These are phyloP conservation scores for Tetrapisispora pingtungensis DNA, from an alignment of 805 yeast genomes.

Conservation along the genomic window DNA sequence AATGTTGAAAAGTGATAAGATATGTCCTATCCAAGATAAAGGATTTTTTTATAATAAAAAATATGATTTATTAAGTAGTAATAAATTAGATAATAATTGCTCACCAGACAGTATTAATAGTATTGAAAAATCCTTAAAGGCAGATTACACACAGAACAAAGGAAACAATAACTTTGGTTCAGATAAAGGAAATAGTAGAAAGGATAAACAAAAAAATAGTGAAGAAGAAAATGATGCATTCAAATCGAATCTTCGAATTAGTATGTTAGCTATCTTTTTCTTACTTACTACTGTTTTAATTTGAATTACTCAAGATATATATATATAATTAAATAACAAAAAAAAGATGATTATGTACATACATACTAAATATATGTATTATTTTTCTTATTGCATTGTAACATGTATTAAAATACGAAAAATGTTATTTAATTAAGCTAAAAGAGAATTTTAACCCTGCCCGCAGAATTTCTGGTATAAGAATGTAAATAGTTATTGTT, in stretches of 20 bases:
- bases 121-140: background rate
- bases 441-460: no score
- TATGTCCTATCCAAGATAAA: conserved; percentile 21
- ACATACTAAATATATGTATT: no score
- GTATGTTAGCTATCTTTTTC: background rate
- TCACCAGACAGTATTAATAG: background rate
- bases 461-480: no score
- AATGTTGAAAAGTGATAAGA: conserved; percentile 29
- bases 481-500: no score
- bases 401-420: no score
- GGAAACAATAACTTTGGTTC: background rate
- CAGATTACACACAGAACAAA: background rate
- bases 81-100: background rate
- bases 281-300: background rate
- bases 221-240: background rate
- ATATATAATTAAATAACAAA: background rate
- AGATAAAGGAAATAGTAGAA: background rate
- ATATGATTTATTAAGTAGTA: background rate
- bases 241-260: background rate
- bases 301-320: background rate
- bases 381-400: no score
- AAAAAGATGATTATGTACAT: no score
- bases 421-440: no score
- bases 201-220: background rate
- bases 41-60: conserved; percentile 16